Conservation (phyloP, 768 basidiomycete genomes). For the Roridomyces roridus region DNA sequence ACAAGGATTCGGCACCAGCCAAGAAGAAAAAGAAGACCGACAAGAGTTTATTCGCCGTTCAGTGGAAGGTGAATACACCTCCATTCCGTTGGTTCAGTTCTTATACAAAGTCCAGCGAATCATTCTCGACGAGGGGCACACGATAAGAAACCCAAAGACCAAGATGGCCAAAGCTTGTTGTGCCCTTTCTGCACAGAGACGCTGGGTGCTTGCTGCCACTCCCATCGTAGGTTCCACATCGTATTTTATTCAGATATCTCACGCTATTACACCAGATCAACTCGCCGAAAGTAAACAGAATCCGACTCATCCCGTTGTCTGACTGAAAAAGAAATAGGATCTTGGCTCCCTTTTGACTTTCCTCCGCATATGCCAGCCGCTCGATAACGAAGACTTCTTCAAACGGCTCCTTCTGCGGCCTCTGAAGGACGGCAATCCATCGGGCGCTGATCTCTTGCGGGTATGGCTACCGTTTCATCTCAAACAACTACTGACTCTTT, state of each 20-base stretch:
- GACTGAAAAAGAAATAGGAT: slow-evolving; percentile 56
- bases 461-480: slow-evolving; percentile 44
- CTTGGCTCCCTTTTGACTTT: slow-evolving; percentile 88
- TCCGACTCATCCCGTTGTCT: background rate
- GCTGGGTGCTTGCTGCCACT: slow-evolving; percentile 85
- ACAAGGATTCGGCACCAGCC: slow-evolving; percentile 36
- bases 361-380: slow-evolving; percentile 81
- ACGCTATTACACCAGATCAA: slow-evolving; percentile 61
- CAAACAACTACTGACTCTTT: background rate
- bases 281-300: slow-evolving; percentile 62
- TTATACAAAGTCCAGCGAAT: too few relatives aligned
- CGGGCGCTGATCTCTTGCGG: slow-evolving; percentile 73
- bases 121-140: slow-evolving; percentile 90
- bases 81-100: too few relatives aligned
- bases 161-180: slow-evolving; percentile 80
- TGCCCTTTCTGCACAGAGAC: slow-evolving; percentile 68
- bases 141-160: slow-evolving; percentile 83
- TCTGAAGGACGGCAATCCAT: slow-evolving; percentile 68
- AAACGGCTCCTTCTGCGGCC: slow-evolving; percentile 81
- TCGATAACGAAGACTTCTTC: slow-evolving; percentile 86
- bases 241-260: background rate
- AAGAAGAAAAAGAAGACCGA: slow-evolving; percentile 71
- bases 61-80: slow-evolving; percentile 73
- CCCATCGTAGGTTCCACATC: slow-evolving; percentile 72
- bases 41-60: slow-evolving; percentile 65